Evolutionary conservation across 495 filamentous ascomycete species (phyloP).

Genomic region (Penicillium nucicola): DNA sequence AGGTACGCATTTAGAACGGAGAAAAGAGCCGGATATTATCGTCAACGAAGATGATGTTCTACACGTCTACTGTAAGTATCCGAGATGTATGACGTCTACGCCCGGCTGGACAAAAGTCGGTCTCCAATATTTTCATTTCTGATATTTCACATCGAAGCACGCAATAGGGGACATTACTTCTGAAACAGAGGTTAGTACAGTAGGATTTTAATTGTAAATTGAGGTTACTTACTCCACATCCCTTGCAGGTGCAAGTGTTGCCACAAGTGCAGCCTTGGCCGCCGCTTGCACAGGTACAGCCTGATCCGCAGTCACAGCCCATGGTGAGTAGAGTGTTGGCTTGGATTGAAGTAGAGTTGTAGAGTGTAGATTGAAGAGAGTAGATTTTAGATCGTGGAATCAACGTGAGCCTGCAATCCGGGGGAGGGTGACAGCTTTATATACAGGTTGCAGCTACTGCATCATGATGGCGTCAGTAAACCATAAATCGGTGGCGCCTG

Average conservation of each 20-base stretch:
- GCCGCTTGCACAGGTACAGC: slow-evolving; percentile 39
- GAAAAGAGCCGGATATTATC: no score
- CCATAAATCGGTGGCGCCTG: background rate
- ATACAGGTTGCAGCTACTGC: background rate
- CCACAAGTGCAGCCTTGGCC: slow-evolving; percentile 37
- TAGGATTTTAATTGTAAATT: slow-evolving; percentile 3
- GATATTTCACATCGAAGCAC: no score
- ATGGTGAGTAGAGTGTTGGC: slow-evolving; percentile 17
- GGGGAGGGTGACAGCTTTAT: background rate
- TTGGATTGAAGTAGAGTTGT: no score
- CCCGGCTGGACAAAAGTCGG: no score
- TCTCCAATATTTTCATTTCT: no score
- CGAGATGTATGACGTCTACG: no score
- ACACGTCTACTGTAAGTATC: no score
- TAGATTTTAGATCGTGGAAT: no score
- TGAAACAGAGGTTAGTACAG: background rate
- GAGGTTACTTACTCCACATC: slow-evolving; percentile 42
- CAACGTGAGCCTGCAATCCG: no score
- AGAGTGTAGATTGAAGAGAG: no score
- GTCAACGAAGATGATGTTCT: no score
- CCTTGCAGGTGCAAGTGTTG: slow-evolving; percentile 41
- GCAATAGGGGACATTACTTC: background rate
- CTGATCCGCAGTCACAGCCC: slow-evolving; percentile 41
- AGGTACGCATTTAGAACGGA: no score
- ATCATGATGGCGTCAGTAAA: slow-evolving; percentile 23